phyloP scores from a whole-genome alignment of 345 rosid species.

The Eucalyptus melliodora region DNA sequence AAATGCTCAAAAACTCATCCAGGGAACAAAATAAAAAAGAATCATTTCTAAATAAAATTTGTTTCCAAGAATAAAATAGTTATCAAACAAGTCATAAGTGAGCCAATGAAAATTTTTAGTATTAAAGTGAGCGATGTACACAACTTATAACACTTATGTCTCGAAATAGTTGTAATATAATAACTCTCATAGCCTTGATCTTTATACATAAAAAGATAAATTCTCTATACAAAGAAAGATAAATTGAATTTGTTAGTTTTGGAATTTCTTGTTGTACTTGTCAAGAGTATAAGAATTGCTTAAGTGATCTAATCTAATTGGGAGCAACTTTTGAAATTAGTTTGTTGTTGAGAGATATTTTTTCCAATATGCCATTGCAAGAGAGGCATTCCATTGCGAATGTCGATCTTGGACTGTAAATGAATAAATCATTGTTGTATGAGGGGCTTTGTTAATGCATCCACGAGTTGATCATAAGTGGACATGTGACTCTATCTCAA shows the following conservation, averaged over 20 bases:
- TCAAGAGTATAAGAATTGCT: background rate
- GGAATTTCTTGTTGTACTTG: background rate
- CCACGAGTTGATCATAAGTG: background rate
- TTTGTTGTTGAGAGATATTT: background rate
- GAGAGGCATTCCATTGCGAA: background rate
- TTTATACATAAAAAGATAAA: too few relatives aligned
- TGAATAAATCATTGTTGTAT: background rate
- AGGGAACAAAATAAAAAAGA: too few relatives aligned
- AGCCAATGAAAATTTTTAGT: too few relatives aligned
- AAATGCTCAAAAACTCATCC: too few relatives aligned
- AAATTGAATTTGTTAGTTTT: background rate
- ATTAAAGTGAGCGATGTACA: too few relatives aligned
- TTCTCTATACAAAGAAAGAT: background rate
- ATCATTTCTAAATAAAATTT: too few relatives aligned
- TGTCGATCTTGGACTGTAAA: background rate
- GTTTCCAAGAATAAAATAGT: too few relatives aligned
- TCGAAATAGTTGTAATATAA: too few relatives aligned
- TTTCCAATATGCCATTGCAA: background rate
- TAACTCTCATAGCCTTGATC: background rate
- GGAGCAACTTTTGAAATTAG: background rate
- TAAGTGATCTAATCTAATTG: too few relatives aligned
- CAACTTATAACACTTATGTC: too few relatives aligned
- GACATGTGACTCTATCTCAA: background rate
- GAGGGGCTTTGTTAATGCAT: background rate
- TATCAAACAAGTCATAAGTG: too few relatives aligned